Base-by-base conservation (phyloP, 768 basidiomycete genomes). In the Suillus subluteus region DNA sequence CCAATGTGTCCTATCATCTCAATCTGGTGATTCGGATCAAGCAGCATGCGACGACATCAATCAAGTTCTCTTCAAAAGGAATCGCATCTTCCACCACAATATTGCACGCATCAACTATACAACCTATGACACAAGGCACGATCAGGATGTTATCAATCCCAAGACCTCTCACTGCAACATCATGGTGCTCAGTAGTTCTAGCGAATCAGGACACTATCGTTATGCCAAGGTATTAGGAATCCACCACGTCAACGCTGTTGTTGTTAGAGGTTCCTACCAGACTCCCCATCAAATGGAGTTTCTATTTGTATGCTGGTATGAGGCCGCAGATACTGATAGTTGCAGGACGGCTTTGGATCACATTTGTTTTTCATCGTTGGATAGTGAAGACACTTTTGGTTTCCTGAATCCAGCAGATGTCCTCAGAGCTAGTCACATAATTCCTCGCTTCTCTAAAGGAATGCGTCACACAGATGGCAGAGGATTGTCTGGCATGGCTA, bases 71-170 rank as follows among this genome's bases (percentile, higher is more conserved):
- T 58, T 77, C 40, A 65, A 67, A 35, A 40, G 63, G 23, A 66
- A 78, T 52, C 16, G 59, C 13, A 69, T 78, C 15, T 76, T 78
- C n/a, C n/a, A n/a, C 62, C 21, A 26, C 37, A 38, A 46, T 9
- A 48, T 48, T 2, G n/a, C 48, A 23, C 4, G 12, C 48, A 12
- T 48, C 23, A 48, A 58, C 30, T 35, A 35, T 21, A 58, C 56
- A 58, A 58, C 23, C 8, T 58, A 35, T 18, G 80, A 85, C 69
- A 44, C 81, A 18, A 76, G 79, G 18, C 72, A 79, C 0, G 72
- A 58, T 4, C 79, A 82, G 62, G 82, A 84, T 67, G 67, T 73
- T 0, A 71, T 84, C 66, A 82, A 83, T 61, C 75, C 79, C 1
- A 64, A 71, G 1, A 78, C 73, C 4, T 41, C 43, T 6, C 74